Percentiles rank a stretch among this genome's conserved stretches.
These are phyloP conservation scores for Scytalidium sp. DNA, from an alignment of 2,329 filamentous ascomycete species.

Conservation along the genomic window DNA sequence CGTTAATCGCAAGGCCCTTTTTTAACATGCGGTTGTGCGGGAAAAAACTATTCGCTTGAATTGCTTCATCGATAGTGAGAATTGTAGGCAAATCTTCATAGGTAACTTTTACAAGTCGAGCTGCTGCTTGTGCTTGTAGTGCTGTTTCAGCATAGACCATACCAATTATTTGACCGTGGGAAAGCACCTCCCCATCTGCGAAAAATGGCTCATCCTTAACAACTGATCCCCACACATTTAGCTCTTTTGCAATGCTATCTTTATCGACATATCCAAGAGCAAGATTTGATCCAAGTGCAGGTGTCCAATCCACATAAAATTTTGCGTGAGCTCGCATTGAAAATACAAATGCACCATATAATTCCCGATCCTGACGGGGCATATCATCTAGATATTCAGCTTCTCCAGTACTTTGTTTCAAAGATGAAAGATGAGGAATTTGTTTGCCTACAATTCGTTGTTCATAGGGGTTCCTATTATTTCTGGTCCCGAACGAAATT, in stretches of 20 bases:
- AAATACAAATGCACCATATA: slow-evolving; percentile 81
- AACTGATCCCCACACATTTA: slow-evolving; percentile 79
- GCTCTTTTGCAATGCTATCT: slow-evolving; percentile 70
- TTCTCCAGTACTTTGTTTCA: slow-evolving; percentile 91
- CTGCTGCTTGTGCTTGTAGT: slow-evolving; percentile 73
- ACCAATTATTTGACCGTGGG: slow-evolving; percentile 89
- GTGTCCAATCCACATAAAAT: slow-evolving; percentile 71
- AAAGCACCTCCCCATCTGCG: slow-evolving; percentile 82
- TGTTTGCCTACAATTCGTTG: slow-evolving; percentile 79
- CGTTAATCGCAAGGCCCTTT: slow-evolving; percentile 73
- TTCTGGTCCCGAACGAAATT: slow-evolving; percentile 70
- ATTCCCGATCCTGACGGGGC: slow-evolving; percentile 76
- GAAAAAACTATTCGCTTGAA: slow-evolving; percentile 83
- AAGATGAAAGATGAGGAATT: slow-evolving; percentile 77
- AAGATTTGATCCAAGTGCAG: slow-evolving; percentile 65
- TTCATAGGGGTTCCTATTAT: slow-evolving; percentile 76
- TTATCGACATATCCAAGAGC: slow-evolving; percentile 79
- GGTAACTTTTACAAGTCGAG: slow-evolving; percentile 76
- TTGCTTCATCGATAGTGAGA: slow-evolving; percentile 90
- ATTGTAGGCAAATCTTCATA: slow-evolving; percentile 88
- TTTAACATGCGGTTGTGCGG: slow-evolving; percentile 77
- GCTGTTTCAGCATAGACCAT: slow-evolving; percentile 79
- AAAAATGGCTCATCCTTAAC: slow-evolving; percentile 83
- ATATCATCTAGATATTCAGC: slow-evolving; percentile 96
- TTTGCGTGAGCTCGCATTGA: slow-evolving; percentile 86